Base-by-base conservation (phyloP, 106 monocot genomes). In the Cymbidium sinense region DNA sequence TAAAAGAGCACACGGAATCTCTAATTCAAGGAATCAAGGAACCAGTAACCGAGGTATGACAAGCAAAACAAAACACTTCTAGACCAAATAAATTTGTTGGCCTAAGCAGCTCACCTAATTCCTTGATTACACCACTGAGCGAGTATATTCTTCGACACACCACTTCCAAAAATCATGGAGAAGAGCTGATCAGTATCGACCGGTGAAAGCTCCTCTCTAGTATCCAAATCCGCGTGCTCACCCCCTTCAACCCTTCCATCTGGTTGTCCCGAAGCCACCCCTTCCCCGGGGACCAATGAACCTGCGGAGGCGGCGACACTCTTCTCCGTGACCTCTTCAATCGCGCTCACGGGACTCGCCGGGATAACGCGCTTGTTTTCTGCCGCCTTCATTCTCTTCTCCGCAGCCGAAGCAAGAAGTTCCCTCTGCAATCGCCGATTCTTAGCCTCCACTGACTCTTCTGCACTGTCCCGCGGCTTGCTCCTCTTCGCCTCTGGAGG, bases 111-210 rank as follows among this genome's bases (percentile, higher is more conserved):
- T 79, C 47, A 99, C 99, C 95, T 92, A 75, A 99, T 95, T 13
- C 99, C 99, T 88, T 99, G 99, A 77, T 99, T 99, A 76, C 86
- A 86, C 99, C 99, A 99, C 52, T 88, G 99, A 9, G 84, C 64
- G 20, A 99, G 89, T 55, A 99, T 95, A 51, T 81, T 80, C 81
- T 47, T 87, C 2, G 88, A 89, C n/a, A 99, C 86, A 35, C 78
- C 62, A 29, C 31, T 80, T 21, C 99, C 99, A 80, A 99, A 99
- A 78, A 95, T 47, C 92, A 99, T 88, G 4, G 64, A 61, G 77
- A 92, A 99, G 75, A 99, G 79, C 79, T 89, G 70, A 18, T 87
- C 82, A 23, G 89, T 86, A 5, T 83, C 85, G 5, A 54, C 79
- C 5, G 13, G 55, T 25, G 84, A 75, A 61, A 99, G 61, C 54